Base-by-base conservation (phyloP, 75 land plant genomes). In the Azolla pinnata region DNA sequence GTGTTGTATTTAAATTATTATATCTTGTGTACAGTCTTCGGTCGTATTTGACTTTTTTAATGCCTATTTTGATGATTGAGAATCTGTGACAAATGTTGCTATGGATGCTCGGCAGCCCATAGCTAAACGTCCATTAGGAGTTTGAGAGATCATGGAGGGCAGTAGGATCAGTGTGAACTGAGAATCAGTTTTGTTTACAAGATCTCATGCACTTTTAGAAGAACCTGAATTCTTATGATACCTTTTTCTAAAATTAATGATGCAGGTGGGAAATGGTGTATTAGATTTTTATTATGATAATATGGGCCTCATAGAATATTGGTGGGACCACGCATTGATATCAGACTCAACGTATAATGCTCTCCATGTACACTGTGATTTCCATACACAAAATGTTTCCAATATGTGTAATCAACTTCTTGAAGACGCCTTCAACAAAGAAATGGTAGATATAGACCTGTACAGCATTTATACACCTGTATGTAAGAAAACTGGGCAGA, bases 191-290 rank as follows among this genome's bases (percentile, higher is more conserved):
- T n/a, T n/a, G n/a, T n/a, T n/a, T n/a, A n/a, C n/a, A n/a, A n/a
- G n/a, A n/a, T n/a, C n/a, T n/a, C n/a, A n/a, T n/a, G n/a, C n/a
- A n/a, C n/a, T n/a, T n/a, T n/a, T n/a, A n/a, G n/a, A n/a, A n/a
- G n/a, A n/a, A n/a, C n/a, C n/a, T n/a, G n/a, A n/a, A n/a, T n/a
- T n/a, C n/a, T n/a, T n/a, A n/a, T n/a, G n/a, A n/a, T n/a, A n/a
- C n/a, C n/a, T n/a, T n/a, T n/a, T n/a, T 27, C 51, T 38, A 1
- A 38, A 20, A 14, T 24, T 4, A 45, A 28, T 40, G 27, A n/a
- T 62, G 31, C 74, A 87, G 92, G 35, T 85, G 34, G 92, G 92
- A 19, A 87, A 87, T 71, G 75, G 85, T 10, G 54, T 81, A 17
- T 59, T 68, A 19, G 82, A 84, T 60, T 33, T 64, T 35, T 61